Evolutionary conservation across 495 filamentous ascomycete genomes (phyloP).

Genomic region (Aspergillus carlsbadensis): DNA sequence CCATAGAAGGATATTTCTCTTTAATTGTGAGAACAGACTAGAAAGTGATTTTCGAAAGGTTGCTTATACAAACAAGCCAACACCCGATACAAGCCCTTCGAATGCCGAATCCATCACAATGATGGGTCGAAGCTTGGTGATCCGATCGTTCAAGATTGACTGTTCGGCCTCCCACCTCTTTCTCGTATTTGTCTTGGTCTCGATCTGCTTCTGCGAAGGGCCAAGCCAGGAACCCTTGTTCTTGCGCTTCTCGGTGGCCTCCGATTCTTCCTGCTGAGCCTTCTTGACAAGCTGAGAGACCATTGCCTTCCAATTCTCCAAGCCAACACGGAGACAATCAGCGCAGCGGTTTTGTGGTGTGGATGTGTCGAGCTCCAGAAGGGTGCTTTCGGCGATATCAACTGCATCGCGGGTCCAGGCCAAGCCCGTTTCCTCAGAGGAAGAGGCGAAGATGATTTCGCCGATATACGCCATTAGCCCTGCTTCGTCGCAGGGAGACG

Average conservation of each 20-base stretch:
- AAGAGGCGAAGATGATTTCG: constrained; percentile 81
- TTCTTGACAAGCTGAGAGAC: constrained; percentile 51
- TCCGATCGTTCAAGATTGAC: constrained; percentile 42
- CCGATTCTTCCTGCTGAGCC: constrained; percentile 47
- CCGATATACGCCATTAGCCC: constrained; percentile 86
- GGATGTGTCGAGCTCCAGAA: constrained; percentile 38
- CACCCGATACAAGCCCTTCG: constrained; percentile 32
- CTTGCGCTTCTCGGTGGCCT: constrained; percentile 33
- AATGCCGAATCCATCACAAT: constrained; percentile 33
- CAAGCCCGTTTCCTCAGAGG: constrained; percentile 63
- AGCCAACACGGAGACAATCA: constrained; percentile 68
- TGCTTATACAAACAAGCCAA: constrained; percentile 32
- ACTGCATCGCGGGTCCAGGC: constrained; percentile 85
- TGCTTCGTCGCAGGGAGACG: constrained; percentile 77
- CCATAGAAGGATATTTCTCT: not conserved
- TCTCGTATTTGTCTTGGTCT: constrained; percentile 29
- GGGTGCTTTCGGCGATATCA: constrained; percentile 58
- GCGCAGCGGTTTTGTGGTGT: constrained; percentile 55
- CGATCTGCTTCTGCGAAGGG: constrained; percentile 29
- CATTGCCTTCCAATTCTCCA: constrained; percentile 79
- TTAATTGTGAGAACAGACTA: not conserved
- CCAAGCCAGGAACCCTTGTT: constrained; percentile 49
- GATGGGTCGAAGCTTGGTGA: constrained; percentile 28
- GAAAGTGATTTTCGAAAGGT: not conserved
- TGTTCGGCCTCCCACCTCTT: constrained; percentile 42